Evolutionary conservation across 176 grass and related monocot species (phyloP).

Genomic region (Hyparrhenia diplandra): DNA sequence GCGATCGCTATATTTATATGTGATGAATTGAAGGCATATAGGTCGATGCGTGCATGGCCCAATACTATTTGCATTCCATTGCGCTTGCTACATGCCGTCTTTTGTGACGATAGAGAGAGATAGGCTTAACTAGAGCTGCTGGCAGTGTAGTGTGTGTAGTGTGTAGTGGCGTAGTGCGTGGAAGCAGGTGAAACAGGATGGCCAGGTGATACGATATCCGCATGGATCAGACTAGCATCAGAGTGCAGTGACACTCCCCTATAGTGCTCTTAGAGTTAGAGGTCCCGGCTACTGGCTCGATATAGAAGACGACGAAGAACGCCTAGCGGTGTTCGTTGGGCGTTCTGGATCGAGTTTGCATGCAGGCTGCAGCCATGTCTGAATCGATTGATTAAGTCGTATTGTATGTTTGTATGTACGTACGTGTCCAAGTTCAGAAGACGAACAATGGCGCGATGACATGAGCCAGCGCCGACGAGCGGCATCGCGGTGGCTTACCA

Average conservation of each 20-base stretch:
- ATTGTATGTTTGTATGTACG: neutral
- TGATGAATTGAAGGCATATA: neutral
- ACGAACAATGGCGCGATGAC: too few relatives aligned
- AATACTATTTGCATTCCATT: neutral
- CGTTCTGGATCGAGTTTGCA: too few relatives aligned
- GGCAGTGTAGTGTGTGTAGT: too few relatives aligned
- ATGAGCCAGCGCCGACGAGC: too few relatives aligned
- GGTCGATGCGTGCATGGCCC: neutral
- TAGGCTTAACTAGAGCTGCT: too few relatives aligned
- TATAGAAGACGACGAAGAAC: too few relatives aligned
- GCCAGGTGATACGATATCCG: neutral
- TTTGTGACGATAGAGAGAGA: neutral
- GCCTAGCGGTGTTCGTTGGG: too few relatives aligned
- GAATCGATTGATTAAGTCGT: neutral
- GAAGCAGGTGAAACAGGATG: slow-evolving; percentile 10
- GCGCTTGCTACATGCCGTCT: too few relatives aligned
- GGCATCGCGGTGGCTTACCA: too few relatives aligned
- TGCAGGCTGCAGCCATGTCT: neutral
- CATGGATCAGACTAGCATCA: neutral
- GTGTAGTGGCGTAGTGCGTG: neutral
- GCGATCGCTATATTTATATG: slow-evolving; percentile 16
- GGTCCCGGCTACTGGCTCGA: too few relatives aligned
- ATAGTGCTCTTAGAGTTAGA: too few relatives aligned
- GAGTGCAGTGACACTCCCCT: neutral
- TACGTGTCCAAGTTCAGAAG: too few relatives aligned